Conservation (phyloP, 176 grass and related monocot genomes). For the Guadua angustifolia region DNA sequence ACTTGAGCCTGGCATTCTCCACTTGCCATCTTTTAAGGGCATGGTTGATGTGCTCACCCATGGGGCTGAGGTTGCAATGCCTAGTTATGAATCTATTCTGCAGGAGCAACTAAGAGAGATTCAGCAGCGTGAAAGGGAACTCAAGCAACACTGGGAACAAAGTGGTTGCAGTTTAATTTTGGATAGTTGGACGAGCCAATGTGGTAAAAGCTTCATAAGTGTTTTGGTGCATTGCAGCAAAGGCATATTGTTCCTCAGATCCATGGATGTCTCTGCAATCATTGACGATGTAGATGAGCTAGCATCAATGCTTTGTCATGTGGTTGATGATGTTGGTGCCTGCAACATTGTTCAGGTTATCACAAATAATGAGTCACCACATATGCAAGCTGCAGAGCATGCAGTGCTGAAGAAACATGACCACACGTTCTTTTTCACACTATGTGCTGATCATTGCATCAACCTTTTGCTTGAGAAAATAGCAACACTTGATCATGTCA, state of each 20-base stretch:
- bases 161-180: constrained; percentile 76
- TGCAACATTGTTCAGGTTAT: constrained; percentile 76
- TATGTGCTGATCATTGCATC: constrained; percentile 83
- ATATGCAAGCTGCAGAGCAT: constrained; percentile 74
- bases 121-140: constrained; percentile 41
- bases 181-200: constrained; percentile 67
- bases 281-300: constrained; percentile 63
- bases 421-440: constrained; percentile 53
- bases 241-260: constrained; percentile 76
- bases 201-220: constrained; percentile 55
- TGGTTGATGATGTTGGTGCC: constrained; percentile 69
- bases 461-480: constrained; percentile 74
- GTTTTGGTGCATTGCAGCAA: constrained; percentile 66
- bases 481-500: constrained; percentile 57
- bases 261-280: constrained; percentile 62
- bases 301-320: constrained; percentile 43
- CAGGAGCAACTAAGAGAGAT: constrained; percentile 66
- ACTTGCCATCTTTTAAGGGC: constrained; percentile 59
- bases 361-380: constrained; percentile 54
- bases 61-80: constrained; percentile 43
- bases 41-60: constrained; percentile 59
- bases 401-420: constrained; percentile 54
- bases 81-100: constrained; percentile 61
- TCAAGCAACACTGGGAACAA: constrained; percentile 63
- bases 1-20: constrained; percentile 59